phyloP scores from a whole-genome alignment of 768 basidiomycete species.

The Amyloporia xantha region DNA sequence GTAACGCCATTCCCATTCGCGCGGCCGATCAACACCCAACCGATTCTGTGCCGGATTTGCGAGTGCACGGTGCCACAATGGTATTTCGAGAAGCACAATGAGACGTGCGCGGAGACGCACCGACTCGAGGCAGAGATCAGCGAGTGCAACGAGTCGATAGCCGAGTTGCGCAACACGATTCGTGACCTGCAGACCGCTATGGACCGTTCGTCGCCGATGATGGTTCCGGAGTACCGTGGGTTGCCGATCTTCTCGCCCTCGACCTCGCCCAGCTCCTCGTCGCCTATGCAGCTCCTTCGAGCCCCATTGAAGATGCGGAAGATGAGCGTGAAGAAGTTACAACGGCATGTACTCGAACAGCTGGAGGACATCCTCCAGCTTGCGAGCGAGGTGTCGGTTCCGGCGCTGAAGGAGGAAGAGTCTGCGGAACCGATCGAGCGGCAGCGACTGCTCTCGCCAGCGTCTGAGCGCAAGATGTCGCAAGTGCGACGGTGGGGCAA shows the following conservation, averaged over 20 bases:
- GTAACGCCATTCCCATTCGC: conserved; percentile 69
- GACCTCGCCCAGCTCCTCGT: conserved; percentile 62
- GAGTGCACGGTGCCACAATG: conserved; percentile 95
- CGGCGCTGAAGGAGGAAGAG: conserved; percentile 87
- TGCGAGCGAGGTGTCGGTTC: conserved; percentile 77
- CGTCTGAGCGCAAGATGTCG: conserved; percentile 82
- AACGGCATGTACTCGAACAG: conserved; percentile 75
- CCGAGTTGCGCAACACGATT: conserved; percentile 81
- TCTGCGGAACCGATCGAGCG: conserved; percentile 87
- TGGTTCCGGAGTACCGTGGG: conserved; percentile 77
- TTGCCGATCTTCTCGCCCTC: conserved; percentile 77
- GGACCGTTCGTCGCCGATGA: conserved; percentile 64
- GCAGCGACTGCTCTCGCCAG: conserved; percentile 82
- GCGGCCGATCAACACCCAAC: conserved; percentile 72
- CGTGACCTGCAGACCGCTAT: conserved; percentile 68
- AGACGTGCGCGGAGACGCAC: conserved; percentile 95
- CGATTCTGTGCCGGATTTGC: conserved; percentile 94
- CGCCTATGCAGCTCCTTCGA: conserved; percentile 73
- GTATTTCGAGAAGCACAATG: conserved; percentile 99
- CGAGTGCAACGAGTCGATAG: conserved; percentile 89
- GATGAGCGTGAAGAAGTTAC: conserved; percentile 74
- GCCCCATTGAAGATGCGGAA: conserved; percentile 62
- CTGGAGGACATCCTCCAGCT: conserved; percentile 81
- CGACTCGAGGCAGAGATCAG: conserved; percentile 91
- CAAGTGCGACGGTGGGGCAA: conserved; percentile 82